Evolutionary conservation across 2,329 filamentous ascomycete genomes (phyloP).

Genomic region (Sarocladiaceae sp.): DNA sequence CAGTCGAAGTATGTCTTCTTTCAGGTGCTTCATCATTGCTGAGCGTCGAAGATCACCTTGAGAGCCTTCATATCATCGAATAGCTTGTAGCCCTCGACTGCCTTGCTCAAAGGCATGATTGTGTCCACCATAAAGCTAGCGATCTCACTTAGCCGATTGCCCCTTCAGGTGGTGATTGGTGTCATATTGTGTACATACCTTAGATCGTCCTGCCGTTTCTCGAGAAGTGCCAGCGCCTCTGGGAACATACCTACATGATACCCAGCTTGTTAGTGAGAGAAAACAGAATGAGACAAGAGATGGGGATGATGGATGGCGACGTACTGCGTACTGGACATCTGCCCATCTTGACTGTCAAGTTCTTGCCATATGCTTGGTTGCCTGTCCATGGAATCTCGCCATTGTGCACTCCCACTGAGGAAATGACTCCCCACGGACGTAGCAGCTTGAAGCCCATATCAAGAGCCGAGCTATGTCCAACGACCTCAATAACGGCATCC

Average conservation of each 20-base stretch:
- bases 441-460: conserved; percentile 60
- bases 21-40: conserved; percentile 8
- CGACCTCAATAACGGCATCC: conserved; percentile 73
- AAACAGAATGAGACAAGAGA: too few relatives aligned
- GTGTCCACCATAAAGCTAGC: conserved; percentile 65
- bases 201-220: conserved; percentile 1
- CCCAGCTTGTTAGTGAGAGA: too few relatives aligned
- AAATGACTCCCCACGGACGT: conserved; percentile 64
- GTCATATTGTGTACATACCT: neutral
- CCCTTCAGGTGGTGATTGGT: neutral
- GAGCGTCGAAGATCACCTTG: conserved; percentile 59
- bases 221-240: neutral
- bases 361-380: conserved; percentile 59
- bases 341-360: conserved; percentile 65
- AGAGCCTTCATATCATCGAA: conserved; percentile 66
- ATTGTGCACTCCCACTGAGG: conserved; percentile 69
- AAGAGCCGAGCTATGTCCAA: conserved; percentile 62
- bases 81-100: conserved; percentile 60
- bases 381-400: conserved; percentile 61
- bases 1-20: neutral
- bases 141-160: too few relatives aligned
- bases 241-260: conserved; percentile 13
- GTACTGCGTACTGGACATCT: conserved; percentile 58
- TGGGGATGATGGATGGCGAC: conserved; percentile 30
- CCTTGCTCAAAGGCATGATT: conserved; percentile 61